Base-by-base conservation (phyloP, 176 grass and related monocot genomes). In the Oryza glaberrima region DNA sequence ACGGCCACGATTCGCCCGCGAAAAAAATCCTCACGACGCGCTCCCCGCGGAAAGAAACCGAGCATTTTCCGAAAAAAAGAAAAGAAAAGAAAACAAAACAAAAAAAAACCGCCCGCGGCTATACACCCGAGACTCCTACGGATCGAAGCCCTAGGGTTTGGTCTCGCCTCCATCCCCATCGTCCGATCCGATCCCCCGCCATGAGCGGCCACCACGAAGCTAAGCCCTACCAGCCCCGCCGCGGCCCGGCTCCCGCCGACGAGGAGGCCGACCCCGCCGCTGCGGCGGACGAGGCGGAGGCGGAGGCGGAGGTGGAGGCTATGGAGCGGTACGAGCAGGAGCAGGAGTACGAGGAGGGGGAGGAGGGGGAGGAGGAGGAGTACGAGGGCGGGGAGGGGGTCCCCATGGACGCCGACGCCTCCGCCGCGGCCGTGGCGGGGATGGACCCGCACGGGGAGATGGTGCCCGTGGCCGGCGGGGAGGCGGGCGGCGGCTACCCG, bases 151-250 rank as follows among this genome's bases (percentile, higher is more conserved):
- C 87, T 90, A 97, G 91, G 94, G 87, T 89, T 70, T 86, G 67
- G 67, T 73, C 73, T 74, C 46, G 69, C 61, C 26, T 49, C 84
- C 47, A 69, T 69, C 78, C 78, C 79, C 71, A 82, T 86, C 87
- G 85, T 89, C 81, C 81, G 80, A 86, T 92, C 87, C 75, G 32
- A 85, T 87, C 88, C 70, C 73, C 73, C 82, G 25, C 68, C 88
- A 97, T 97, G 94, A 89, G 88, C 87, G 70, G 81, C 58, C 92
- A 87, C 72, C 89, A 91, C 84, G 91, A 97, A 79, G 91, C 75
- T 14, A 97, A 94, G 91, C 89, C 91, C 4, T 95, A 88, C 83
- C 91, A 92, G 78, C 94, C 91, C 3, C 94, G 89, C 82, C 89
- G 87, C 14, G 83, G 84, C 1, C 82, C 91, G 26, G 93, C 47